A percentile compares a stretch with the other conserved stretches of the same genome.
phyloP scores from a whole-genome alignment of 495 filamentous ascomycete species.

The Immersiella caudata region DNA sequence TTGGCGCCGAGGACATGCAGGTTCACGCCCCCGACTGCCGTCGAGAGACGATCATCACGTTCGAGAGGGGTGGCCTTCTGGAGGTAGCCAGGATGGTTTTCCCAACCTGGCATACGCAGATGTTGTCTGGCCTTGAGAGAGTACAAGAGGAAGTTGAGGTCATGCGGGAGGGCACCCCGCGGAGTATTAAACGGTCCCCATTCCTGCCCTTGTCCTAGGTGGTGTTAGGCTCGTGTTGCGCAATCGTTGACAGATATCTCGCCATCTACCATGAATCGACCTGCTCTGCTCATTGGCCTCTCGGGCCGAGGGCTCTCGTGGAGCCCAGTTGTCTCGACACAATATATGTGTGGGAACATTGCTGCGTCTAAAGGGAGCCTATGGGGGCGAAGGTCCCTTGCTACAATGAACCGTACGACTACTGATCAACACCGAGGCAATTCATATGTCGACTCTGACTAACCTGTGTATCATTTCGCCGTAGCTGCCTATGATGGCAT shows the following conservation, averaged over 20 bases:
- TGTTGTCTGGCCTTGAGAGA: neutral
- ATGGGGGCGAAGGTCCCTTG: conserved; percentile 19
- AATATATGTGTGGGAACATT: neutral
- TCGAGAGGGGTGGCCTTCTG: neutral
- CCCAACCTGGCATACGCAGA: neutral
- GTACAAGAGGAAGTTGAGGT: neutral
- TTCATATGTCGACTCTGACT: neutral
- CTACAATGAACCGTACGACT: conserved; percentile 24
- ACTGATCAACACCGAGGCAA: neutral
- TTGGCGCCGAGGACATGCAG: neutral
- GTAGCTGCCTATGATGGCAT: conserved; percentile 3
- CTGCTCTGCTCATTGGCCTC: neutral
- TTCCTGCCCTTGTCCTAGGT: neutral
- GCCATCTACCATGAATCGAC: conserved; percentile 7
- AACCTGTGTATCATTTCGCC: neutral
- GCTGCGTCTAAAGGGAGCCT: conserved; percentile 5
- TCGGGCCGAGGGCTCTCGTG: neutral
- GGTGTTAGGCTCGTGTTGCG: neutral
- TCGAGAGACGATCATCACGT: neutral
- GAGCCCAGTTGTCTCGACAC: neutral
- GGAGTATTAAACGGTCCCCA: conserved; percentile 6
- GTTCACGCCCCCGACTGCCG: neutral
- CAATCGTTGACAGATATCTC: neutral
- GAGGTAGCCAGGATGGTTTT: neutral
- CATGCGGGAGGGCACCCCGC: neutral